phyloP scores from a whole-genome alignment of 1,284 basidiomycete genomes.

The Marasmius oreades region DNA sequence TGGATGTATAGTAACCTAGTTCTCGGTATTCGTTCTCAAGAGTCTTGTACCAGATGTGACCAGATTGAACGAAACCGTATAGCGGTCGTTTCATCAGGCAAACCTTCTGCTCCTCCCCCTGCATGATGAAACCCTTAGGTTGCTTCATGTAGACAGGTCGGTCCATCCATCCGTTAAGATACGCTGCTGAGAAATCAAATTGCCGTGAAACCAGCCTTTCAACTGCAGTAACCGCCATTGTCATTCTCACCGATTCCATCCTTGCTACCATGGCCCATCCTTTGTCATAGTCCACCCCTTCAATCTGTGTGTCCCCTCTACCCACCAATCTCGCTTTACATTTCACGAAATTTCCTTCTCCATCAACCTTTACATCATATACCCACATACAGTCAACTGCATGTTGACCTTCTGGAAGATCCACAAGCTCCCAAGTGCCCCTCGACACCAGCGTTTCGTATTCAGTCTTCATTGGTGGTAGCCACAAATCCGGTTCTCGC shows the following conservation, averaged over 20 bases:
- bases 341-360: neutral
- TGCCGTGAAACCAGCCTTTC: neutral
- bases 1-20: conserved; percentile 8
- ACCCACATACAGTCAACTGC: neutral
- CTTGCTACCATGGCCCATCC: conserved; percentile 9
- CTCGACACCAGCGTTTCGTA: neutral
- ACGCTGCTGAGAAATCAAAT: conserved; percentile 2
- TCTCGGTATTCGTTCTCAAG: conserved; percentile 6
- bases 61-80: conserved; percentile 10
- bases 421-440: conserved; percentile 8
- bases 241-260: conserved; percentile 8
- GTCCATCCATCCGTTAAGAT: conserved; percentile 1
- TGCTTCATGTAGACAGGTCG: conserved; percentile 5
- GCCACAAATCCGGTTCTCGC: conserved; percentile 3
- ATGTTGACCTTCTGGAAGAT: conserved; percentile 10
- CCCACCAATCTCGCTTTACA: neutral
- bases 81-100: conserved; percentile 8
- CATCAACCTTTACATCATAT: neutral
- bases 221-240: neutral
- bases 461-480: conserved; percentile 12
- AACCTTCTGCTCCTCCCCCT: conserved; percentile 9
- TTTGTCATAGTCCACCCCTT: neutral
- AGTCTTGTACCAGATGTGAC: conserved; percentile 15
- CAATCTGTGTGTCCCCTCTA: neutral
- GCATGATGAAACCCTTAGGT: conserved; percentile 8